A percentile compares a stretch with the other conserved stretches of the same genome.
Evolutionary conservation across 1,139 yeast genomes (phyloP).

Genomic region (Tardiomyces depauwii): DNA sequence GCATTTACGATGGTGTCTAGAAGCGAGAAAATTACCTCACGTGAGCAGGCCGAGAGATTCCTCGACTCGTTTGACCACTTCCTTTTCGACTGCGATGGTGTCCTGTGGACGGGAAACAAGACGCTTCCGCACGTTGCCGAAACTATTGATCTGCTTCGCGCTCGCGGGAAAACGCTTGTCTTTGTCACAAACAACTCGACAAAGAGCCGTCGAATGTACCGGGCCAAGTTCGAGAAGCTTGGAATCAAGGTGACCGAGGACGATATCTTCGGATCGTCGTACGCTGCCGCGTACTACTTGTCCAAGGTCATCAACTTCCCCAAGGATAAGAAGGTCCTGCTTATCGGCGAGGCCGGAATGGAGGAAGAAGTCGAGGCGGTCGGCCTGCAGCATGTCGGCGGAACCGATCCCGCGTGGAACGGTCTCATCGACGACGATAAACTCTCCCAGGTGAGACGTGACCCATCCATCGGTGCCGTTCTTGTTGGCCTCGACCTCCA

Average conservation of each 20-base stretch:
- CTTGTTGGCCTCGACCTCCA: conserved; percentile 75
- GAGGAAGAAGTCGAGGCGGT: conserved; percentile 55
- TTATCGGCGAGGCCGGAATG: conserved; percentile 76
- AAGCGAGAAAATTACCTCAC: conserved; percentile 26
- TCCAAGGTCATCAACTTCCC: conserved; percentile 65
- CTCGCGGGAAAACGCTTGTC: conserved; percentile 50
- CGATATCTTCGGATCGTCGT: conserved; percentile 85
- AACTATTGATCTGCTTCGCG: conserved; percentile 45
- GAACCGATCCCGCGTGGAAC: conserved; percentile 37
- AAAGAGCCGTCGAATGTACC: conserved; percentile 69
- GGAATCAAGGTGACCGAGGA: conserved; percentile 58
- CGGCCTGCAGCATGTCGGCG: conserved; percentile 68
- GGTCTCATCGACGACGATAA: conserved; percentile 19
- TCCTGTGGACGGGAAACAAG: conserved; percentile 74
- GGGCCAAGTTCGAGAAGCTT: conserved; percentile 59
- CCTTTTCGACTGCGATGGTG: conserved; percentile 89
- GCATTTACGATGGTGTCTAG: not conserved
- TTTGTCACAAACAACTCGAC: conserved; percentile 96
- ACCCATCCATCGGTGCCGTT: conserved; percentile 73
- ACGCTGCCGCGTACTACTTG: conserved; percentile 81
- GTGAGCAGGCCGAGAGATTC: conserved; percentile 40
- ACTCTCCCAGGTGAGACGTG: conserved; percentile 34
- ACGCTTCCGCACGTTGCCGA: conserved; percentile 64
- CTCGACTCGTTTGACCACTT: conserved; percentile 64
- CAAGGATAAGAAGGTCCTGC: conserved; percentile 68